A percentile compares a stretch with the other conserved stretches of the same genome.
These are phyloP conservation scores for Picocystis sp. DNA, from an alignment of 163 green algal genomes.

Conservation along the genomic window DNA sequence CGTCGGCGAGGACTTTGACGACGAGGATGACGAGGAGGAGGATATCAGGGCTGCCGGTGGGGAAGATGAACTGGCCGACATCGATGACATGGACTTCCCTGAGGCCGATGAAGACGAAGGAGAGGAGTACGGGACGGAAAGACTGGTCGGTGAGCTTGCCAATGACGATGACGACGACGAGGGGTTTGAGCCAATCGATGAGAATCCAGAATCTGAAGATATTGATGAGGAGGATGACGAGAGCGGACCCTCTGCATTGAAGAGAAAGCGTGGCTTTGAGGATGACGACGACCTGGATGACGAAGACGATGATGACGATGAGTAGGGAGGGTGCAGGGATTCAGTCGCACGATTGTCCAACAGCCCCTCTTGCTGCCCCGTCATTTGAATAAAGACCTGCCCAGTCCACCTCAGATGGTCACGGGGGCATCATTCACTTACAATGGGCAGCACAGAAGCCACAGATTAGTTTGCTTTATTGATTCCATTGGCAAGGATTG, in stretches of 20 bases:
- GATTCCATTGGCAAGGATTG: no score
- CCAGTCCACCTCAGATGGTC: no score
- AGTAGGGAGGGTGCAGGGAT: conserved; percentile 2
- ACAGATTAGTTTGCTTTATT: no score
- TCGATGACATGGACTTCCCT: not conserved
- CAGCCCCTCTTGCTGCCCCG: no score
- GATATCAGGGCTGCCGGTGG: not conserved
- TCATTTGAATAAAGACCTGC: no score
- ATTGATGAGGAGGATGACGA: conserved; percentile 15
- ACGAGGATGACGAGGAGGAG: conserved; percentile 20
- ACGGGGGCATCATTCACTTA: no score
- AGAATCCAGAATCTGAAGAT: not conserved
- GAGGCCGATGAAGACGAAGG: conserved; percentile 9
- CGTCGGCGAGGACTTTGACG: conserved; percentile 1
- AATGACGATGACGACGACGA: conserved; percentile 7
- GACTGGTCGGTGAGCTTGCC: not conserved
- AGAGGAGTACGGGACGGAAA: conserved; percentile 14
- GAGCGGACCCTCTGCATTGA: no score
- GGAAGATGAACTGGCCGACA: not conserved
- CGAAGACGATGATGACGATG: conserved; percentile 15
- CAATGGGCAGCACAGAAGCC: no score
- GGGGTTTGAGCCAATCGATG: not conserved
- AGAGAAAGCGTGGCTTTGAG: conserved; percentile 4
- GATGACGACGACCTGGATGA: conserved; percentile 17
- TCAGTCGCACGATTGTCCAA: no score